Conservation (phyloP, 176 grass and related monocot genomes). For the Cenchrus fungigraminus region DNA sequence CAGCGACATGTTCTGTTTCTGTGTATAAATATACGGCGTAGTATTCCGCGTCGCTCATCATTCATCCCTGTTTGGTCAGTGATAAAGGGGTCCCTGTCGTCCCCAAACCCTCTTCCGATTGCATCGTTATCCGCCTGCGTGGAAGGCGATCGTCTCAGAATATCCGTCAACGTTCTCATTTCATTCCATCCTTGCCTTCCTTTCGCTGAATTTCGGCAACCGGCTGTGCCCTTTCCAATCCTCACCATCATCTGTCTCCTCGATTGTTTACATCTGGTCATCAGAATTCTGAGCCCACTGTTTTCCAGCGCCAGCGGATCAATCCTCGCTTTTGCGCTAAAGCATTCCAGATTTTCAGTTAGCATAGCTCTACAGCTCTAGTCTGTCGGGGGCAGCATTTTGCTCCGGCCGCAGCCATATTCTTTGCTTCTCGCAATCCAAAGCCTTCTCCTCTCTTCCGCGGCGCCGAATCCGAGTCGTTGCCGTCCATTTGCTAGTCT, state of each 20-base stretch:
- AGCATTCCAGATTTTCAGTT: background rate
- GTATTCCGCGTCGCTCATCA: background rate
- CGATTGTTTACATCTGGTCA: background rate
- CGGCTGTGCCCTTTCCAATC: background rate
- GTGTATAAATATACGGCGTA: background rate
- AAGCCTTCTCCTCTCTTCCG: background rate
- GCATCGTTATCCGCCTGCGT: background rate
- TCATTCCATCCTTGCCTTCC: background rate
- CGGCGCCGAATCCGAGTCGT: slow-evolving; percentile 9
- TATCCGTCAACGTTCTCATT: background rate
- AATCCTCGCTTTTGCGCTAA: slow-evolving; percentile 34
- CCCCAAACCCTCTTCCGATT: background rate
- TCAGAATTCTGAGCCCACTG: background rate
- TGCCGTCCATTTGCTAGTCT: background rate
- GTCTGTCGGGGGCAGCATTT: slow-evolving; percentile 25
- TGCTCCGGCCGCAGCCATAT: background rate
- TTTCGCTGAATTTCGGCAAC: background rate
- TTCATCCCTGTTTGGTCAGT: background rate
- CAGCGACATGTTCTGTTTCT: too few relatives aligned
- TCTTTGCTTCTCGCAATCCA: slow-evolving; percentile 37
- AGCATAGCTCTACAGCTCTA: background rate
- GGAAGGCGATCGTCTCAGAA: background rate
- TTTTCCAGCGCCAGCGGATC: slow-evolving; percentile 13
- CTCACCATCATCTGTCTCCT: background rate
- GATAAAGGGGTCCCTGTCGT: background rate